These are phyloP conservation scores for Stereocaulon alpinum DNA, from an alignment of 495 filamentous ascomycete species.

Conservation along the genomic window DNA sequence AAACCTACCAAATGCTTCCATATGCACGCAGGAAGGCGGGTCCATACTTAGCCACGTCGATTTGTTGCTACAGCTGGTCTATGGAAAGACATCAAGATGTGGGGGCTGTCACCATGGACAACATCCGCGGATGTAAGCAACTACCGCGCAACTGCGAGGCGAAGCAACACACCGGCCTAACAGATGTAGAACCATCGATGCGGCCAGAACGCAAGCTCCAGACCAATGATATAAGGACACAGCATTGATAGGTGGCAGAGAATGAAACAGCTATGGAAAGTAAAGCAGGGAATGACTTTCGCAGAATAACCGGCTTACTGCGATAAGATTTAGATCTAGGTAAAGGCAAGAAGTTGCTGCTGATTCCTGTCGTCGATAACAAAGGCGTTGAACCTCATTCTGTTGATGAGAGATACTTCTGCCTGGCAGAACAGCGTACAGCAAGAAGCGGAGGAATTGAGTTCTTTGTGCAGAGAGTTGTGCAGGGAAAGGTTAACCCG, in stretches of 20 bases:
- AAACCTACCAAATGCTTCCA: not conserved
- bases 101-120: not conserved
- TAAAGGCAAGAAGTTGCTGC: not conserved
- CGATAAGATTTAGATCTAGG: not conserved
- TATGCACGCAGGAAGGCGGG: not conserved
- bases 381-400: not conserved
- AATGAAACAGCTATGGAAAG: not conserved
- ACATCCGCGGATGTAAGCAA: slow-evolving; percentile 1
- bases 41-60: not conserved
- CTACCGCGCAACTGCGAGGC: not conserved
- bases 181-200: not conserved
- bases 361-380: not conserved
- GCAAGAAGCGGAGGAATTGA: not conserved
- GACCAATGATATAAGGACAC: not conserved
- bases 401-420: not conserved
- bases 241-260: not conserved
- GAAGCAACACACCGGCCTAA: not conserved
- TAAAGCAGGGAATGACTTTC: not conserved
- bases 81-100: not conserved
- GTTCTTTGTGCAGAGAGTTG: not conserved
- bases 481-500: not conserved
- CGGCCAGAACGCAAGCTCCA: not conserved
- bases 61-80: not conserved
- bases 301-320: not conserved
- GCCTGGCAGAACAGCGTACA: not conserved